Base-by-base conservation (phyloP, 108 stramenopile species). In the Thalassiosira profunda region DNA sequence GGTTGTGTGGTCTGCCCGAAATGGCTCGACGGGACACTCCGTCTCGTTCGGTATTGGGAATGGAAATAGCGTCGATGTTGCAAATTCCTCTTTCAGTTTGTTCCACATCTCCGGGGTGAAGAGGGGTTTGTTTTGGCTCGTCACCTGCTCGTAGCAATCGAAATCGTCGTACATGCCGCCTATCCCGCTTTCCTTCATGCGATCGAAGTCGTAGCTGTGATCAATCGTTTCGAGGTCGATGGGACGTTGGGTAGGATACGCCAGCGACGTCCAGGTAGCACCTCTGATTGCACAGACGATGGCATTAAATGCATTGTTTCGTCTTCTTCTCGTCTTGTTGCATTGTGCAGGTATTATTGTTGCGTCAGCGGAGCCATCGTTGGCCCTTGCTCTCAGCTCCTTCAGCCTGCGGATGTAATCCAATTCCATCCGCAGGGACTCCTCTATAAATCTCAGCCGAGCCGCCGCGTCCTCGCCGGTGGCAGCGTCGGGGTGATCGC, bases 171-270 rank as follows among this genome's bases (percentile, higher is more conserved):
- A 52, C 17, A 52, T 30, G 33, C 29, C 51, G 5, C 31, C 31
- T 20, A 34, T 35, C 5, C 51, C 51, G 21, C 35, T 28, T 5
- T 52, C 51, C 15, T 52, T 17, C 7, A 52, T n/a, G 33, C 51
- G 33, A 52, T 52, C 51, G 33, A 52, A 52, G 51, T 31, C 28
- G 33, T 52, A 52, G 15, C 51, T 34, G 9, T 52, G 51, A 52
- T 52, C n/a, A n/a, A n/a, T n/a, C n/a, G n/a, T n/a, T n/a, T n/a
- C n/a, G n/a, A n/a, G n/a, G n/a, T n/a, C n/a, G n/a, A n/a, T n/a
- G n/a, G n/a, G n/a, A n/a, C 23, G 49, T 33, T 0, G 17, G 31
- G 9, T 17, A n/a, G n/a, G n/a, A 26, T n/a, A 2, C 18, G 44
- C 44, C 23, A 5, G 44, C 5, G 30, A 4, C 28, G 33, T 51